Base-by-base conservation (phyloP, 768 basidiomycete species). In the Amanita phalloides region DNA sequence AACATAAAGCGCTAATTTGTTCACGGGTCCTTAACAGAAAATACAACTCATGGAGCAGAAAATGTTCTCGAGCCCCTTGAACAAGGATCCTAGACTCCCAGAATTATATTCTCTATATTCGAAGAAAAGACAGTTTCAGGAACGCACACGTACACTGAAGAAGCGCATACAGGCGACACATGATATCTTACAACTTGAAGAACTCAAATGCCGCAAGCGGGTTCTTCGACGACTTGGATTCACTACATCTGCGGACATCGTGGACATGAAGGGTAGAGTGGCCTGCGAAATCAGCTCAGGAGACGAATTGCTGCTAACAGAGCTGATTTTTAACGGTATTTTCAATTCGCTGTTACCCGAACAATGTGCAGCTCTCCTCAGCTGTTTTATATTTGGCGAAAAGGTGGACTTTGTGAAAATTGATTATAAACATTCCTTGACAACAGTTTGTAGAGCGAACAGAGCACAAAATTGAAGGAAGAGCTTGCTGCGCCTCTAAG, bases 221-320 rank as follows among this genome's bases (percentile, higher is more conserved):
- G 94, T 96, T 0, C 75, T 98, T 25, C 79, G 96, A 33, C 79
- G 96, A 32, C 70, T 99, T 5, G 94, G 86, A 0, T 98, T 98
- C 72, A 94, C 92, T 2, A 85, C 78, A 11, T 64, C 82, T 8
- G 78, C 84, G 0, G 95, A 98, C 65, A 96, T 98, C 53, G 91
- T 98, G 20, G 96, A 98, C 63, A 83, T 93, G 78, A 99, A 99
- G 70, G 96, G 96, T 0, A 77, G 96, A 36, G 95, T 99, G 1
- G 96, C 96, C 14, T 99, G 96, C 64, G 96, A 99, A 68, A 98
- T 99, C 67, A 92, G 89, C 63, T 85, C 93, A 2, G 96, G 96
- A 6, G 96, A 99, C 61, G 96, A 99, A 68, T 70, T 99, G 48
- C 74, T 99, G 32, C 75, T 99, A 55, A 99, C 96, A 1, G 96